phyloP scores from a whole-genome alignment of 2,329 filamentous ascomycete genomes.

The Trichoderma citrinoviride region DNA sequence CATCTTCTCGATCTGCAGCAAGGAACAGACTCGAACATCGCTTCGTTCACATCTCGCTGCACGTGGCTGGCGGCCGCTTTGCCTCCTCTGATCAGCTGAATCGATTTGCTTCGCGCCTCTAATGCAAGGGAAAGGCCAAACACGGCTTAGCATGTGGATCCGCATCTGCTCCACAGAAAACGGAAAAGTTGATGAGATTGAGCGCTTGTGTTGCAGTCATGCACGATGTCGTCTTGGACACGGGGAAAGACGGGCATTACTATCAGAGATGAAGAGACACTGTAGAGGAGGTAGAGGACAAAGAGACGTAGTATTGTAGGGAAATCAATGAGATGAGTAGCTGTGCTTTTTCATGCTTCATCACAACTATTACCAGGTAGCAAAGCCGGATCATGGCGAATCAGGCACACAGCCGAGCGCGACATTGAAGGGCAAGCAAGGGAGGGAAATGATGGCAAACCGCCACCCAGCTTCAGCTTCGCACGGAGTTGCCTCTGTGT shows the following conservation, averaged over 20 bases:
- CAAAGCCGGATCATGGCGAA: too few relatives aligned
- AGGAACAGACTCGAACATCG: not conserved
- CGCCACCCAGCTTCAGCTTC: not conserved
- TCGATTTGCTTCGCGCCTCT: not conserved
- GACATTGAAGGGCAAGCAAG: not conserved
- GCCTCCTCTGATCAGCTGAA: slow-evolving; percentile 2
- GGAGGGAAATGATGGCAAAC: not conserved
- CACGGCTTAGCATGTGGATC: not conserved
- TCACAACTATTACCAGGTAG: too few relatives aligned
- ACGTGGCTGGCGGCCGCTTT: not conserved
- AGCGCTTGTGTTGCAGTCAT: not conserved
- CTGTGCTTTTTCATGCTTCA: too few relatives aligned
- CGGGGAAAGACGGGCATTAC: too few relatives aligned
- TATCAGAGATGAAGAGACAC: too few relatives aligned
- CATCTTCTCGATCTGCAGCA: not conserved
- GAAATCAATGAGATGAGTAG: too few relatives aligned
- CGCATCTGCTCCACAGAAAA: slow-evolving; percentile 5
- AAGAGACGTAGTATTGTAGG: too few relatives aligned
- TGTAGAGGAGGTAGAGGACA: too few relatives aligned
- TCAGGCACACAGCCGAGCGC: too few relatives aligned
- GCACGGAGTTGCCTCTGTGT: not conserved
- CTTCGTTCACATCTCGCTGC: not conserved
- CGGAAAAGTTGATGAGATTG: not conserved
- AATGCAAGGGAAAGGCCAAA: slow-evolving; percentile 19
- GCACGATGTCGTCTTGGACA: too few relatives aligned